Evolutionary conservation across 164 flowering plant genomes (phyloP).

Genomic region (Buxus sempervirens): DNA sequence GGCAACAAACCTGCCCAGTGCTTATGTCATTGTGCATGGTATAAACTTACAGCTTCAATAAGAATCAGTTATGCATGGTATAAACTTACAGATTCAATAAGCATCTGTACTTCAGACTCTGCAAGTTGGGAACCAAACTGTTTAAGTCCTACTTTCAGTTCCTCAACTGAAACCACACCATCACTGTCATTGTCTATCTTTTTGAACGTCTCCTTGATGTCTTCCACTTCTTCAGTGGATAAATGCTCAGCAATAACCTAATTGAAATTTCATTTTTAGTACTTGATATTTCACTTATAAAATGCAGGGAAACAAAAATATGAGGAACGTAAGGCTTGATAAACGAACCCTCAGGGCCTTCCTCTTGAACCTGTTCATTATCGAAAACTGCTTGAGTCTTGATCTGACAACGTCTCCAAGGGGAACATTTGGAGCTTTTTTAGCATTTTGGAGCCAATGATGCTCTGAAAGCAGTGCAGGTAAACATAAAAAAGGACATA

Average conservation of each 20-base stretch:
- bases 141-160: constrained; percentile 64
- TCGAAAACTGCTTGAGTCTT: constrained; percentile 86
- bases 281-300: background rate
- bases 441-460: constrained; percentile 90
- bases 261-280: constrained; percentile 1
- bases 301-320: constrained; percentile 4
- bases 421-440: constrained; percentile 86
- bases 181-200: constrained; percentile 77
- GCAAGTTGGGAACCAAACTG: constrained; percentile 67
- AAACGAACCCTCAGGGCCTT: constrained; percentile 78
- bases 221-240: constrained; percentile 80
- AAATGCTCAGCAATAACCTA: constrained; percentile 92
- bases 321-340: background rate
- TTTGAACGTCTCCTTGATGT: constrained; percentile 73
- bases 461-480: constrained; percentile 48
- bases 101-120: constrained; percentile 83
- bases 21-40: no score
- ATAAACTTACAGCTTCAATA: no score
- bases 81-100: constrained; percentile 78
- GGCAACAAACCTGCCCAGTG: no score
- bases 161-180: constrained; percentile 70
- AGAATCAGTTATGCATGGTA: background rate
- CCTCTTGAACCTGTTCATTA: constrained; percentile 94
- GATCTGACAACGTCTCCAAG: constrained; percentile 92
- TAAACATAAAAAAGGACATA: constrained; percentile 1